Percentiles rank a stretch among this genome's conserved stretches.
phyloP scores from a whole-genome alignment of 2,329 filamentous ascomycete genomes.

The Cytospora piceae region DNA sequence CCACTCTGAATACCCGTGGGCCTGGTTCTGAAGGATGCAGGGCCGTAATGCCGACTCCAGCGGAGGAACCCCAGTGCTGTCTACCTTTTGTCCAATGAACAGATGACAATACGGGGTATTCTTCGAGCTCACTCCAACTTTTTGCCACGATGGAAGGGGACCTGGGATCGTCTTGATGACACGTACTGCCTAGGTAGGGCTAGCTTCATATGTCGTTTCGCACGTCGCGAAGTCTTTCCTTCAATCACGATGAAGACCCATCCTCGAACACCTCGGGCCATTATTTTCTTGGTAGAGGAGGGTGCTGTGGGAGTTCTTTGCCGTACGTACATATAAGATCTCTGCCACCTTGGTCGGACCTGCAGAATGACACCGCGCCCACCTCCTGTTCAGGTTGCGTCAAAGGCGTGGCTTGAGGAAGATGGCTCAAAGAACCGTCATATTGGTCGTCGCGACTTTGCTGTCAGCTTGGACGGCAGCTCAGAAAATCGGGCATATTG shows the following conservation, averaged over 20 bases:
- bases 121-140: neutral
- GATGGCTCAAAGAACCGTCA: neutral
- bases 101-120: neutral
- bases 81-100: constrained; percentile 1
- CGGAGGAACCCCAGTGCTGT: neutral
- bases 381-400: neutral
- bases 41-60: constrained; percentile 9
- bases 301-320: neutral
- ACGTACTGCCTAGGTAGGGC: neutral
- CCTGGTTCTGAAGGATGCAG: constrained; percentile 3
- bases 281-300: too few species aligned
- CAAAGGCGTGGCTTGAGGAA: neutral
- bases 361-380: neutral
- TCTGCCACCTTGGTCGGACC: neutral
- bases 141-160: neutral
- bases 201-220: neutral
- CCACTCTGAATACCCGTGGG: neutral
- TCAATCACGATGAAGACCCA: constrained; percentile 8
- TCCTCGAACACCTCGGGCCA: too few species aligned
- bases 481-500: constrained; percentile 13
- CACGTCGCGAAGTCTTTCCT: constrained; percentile 9
- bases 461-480: constrained; percentile 1
- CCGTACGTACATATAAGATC: neutral
- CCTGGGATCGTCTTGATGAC: neutral
- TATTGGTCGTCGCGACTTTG: neutral